Conservation (phyloP, 106 monocot species). For the Cymbidium sinense region DNA sequence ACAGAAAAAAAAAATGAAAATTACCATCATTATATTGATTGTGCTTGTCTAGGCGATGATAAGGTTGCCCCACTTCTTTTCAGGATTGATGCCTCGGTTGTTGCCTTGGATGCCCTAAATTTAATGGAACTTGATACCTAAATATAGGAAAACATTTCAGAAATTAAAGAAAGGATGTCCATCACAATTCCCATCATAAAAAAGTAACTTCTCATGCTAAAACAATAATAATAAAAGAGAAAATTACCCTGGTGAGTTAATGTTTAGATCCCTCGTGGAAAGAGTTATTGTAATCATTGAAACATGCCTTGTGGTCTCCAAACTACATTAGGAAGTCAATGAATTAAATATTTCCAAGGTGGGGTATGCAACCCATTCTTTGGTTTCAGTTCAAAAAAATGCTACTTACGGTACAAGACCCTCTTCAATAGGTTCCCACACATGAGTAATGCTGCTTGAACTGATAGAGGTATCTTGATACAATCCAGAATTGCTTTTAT, state of each 20-base stretch:
- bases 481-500: slow-evolving; percentile 51
- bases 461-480: slow-evolving; percentile 83
- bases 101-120: too few relatives aligned
- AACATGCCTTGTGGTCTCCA: slow-evolving; percentile 88
- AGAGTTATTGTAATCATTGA: slow-evolving; percentile 96
- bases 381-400: neutral
- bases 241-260: slow-evolving; percentile 65
- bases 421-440: slow-evolving; percentile 99
- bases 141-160: too few relatives aligned
- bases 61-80: slow-evolving; percentile 13
- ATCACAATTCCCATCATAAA: neutral
- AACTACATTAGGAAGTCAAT: slow-evolving; percentile 26
- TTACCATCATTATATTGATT: slow-evolving; percentile 30
- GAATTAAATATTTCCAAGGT: neutral
- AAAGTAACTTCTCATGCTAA: neutral
- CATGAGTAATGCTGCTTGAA: slow-evolving; percentile 86
- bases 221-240: neutral
- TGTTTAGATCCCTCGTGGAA: slow-evolving; percentile 60
- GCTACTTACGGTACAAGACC: slow-evolving; percentile 86
- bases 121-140: too few relatives aligned
- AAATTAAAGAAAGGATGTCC: too few relatives aligned
- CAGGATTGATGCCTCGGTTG: too few relatives aligned
- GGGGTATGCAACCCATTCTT: neutral
- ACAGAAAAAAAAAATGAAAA: neutral
- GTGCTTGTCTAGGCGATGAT: slow-evolving; percentile 25